Evolutionary conservation across 2,329 filamentous ascomycete species (phyloP).

Genomic region (Sporothrix luriei): DNA sequence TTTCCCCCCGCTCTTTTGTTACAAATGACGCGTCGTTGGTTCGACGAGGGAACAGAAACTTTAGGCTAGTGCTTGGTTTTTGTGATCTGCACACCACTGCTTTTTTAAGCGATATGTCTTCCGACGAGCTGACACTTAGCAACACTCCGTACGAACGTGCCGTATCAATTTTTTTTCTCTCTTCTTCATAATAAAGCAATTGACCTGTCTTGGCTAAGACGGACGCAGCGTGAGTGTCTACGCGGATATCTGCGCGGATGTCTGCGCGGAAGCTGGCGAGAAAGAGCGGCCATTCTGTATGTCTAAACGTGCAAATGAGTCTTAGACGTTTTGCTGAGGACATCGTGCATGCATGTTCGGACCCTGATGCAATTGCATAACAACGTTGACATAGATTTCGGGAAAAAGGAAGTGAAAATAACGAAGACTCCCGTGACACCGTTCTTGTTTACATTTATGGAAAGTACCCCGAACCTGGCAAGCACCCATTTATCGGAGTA

Average conservation of each 20-base stretch:
- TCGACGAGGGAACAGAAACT: not conserved
- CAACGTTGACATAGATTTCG: no score
- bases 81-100: not conserved
- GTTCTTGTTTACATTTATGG: no score
- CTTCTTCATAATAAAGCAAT: not conserved
- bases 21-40: not conserved
- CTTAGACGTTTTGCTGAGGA: no score
- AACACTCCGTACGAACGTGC: no score
- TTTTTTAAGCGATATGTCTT: not conserved
- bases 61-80: not conserved
- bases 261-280: not conserved
- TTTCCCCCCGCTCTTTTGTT: not conserved
- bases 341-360: no score
- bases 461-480: no score
- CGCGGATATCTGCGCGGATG: not conserved
- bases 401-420: no score
- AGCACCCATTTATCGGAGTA: no score
- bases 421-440: no score
- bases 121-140: not conserved
- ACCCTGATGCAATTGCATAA: no score
- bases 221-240: not conserved
- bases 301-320: no score
- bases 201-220: not conserved
- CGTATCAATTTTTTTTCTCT: no score
- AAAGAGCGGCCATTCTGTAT: not conserved